A percentile compares a stretch with the other conserved stretches of the same genome.
phyloP scores from a whole-genome alignment of 768 basidiomycete species.

The Favolaschia claudopus region DNA sequence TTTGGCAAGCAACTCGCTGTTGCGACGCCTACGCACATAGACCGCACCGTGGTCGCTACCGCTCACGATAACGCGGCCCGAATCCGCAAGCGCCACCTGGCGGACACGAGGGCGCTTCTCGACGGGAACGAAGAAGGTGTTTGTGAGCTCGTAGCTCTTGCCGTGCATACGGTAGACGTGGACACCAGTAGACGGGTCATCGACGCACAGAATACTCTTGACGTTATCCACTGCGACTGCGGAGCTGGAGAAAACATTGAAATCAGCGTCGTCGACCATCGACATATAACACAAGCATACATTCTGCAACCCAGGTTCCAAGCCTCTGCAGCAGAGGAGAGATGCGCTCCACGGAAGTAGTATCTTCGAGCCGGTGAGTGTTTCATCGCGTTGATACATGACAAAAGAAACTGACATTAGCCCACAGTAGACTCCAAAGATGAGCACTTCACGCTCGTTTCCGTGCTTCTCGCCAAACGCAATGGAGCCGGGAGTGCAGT shows the following conservation, averaged over 20 bases:
- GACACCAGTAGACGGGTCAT: constrained; percentile 24
- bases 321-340: constrained; percentile 1
- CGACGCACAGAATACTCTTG: constrained; percentile 21
- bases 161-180: too few relatives aligned
- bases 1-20: background rate
- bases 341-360: background rate
- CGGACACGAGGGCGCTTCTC: background rate
- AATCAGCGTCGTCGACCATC: background rate
- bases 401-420: constrained; percentile 6
- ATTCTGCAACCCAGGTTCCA: constrained; percentile 12
- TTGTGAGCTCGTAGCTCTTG: too few relatives aligned
- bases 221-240: constrained; percentile 5
- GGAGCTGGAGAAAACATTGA: constrained; percentile 3
- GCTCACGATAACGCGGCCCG: constrained; percentile 1
- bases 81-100: constrained; percentile 7
- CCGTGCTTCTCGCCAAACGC: constrained; percentile 3
- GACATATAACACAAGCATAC: too few relatives aligned
- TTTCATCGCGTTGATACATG: background rate
- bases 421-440: constrained; percentile 20
- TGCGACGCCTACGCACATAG: constrained; percentile 8
- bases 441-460: constrained; percentile 4
- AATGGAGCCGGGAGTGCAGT: constrained; percentile 16
- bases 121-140: background rate
- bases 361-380: constrained; percentile 4
- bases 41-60: constrained; percentile 17